Evolutionary conservation across 2,329 filamentous ascomycete species (phyloP), one percentile per base, ranked within the genome.

Genomic region (Trichothecium sympodiale): DNA sequence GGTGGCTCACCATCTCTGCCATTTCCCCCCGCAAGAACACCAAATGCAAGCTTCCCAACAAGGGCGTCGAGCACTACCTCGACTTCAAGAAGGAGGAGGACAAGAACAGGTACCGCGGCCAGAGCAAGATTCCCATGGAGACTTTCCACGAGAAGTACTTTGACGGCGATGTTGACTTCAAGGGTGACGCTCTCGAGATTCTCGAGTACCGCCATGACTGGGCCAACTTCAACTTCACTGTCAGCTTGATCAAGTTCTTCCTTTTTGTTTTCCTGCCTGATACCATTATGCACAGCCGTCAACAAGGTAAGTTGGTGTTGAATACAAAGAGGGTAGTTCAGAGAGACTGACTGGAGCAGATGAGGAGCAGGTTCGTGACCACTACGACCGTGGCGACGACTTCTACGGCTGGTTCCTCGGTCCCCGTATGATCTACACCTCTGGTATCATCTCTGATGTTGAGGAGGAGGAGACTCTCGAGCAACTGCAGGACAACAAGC

Each of bases 111-210:
- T 91, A 86, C 65, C 70, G 73, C 47, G 84, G 84, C 59, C 72
- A 71, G 59, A 83, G 74, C 64, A 88, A 83, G 66, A 86, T 91
- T 41, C 80, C 86, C 37, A 81, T 93, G 69, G 81, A 94, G 67
- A 93, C 86, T 17, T 96, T 96, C 70, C 80, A 93, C 57, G 88
- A 95, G 64, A 94, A 89, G 82, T 96, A 95, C 71, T 94, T 96
- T 62, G 82, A 91, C 54, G 86, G 85, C 40, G 79, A 94, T 39
- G 87, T 94, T 44, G 86, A 94, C 49, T 89, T 95, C 72, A 96
- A 94, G 60, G 88, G 87, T 39, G 91, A 96, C 61, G 76, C 72
- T 51, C 72, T 96, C 43, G 89, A 96, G 55, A 69, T 84, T 33
- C 65, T 96, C 61, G 91, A 96, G 64, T 91, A 91, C 67, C 74